phyloP scores from a whole-genome alignment of 2,329 filamentous ascomycete genomes.

The Trichophaea hybrida region DNA sequence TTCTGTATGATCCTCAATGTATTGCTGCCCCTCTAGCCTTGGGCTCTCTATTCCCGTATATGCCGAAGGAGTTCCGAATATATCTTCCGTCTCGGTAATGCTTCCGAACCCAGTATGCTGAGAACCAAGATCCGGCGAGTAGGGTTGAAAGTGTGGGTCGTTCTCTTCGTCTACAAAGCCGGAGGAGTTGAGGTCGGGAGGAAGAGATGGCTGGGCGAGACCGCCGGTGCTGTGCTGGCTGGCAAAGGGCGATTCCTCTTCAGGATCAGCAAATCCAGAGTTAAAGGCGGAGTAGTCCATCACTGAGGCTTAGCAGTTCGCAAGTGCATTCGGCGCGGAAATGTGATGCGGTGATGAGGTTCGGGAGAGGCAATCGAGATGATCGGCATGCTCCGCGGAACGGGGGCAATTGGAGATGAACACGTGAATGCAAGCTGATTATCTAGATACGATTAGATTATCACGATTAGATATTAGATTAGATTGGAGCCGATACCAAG shows the following conservation, averaged over 20 bases:
- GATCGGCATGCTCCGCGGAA: too few species aligned
- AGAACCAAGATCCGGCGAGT: background rate
- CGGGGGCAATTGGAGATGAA: too few species aligned
- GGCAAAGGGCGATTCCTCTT: conserved; percentile 19
- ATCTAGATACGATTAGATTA: too few species aligned
- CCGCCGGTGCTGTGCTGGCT: background rate
- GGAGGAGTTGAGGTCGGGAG: conserved; percentile 4
- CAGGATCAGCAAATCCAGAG: conserved; percentile 20
- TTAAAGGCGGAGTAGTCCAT: conserved; percentile 23
- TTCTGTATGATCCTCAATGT: background rate
- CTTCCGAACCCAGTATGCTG: background rate
- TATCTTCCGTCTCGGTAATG: conserved; percentile 7
- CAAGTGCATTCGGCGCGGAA: too few species aligned
- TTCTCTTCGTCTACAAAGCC: conserved; percentile 9
- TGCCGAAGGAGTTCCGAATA: conserved; percentile 10
- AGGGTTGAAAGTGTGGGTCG: conserved; percentile 5
- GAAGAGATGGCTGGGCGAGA: background rate
- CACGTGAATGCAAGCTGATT: too few species aligned
- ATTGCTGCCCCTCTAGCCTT: conserved; percentile 2
- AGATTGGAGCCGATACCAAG: too few species aligned
- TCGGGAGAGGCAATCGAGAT: too few species aligned
- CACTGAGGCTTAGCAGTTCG: background rate
- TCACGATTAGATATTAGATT: too few species aligned
- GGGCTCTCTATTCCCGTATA: conserved; percentile 1
- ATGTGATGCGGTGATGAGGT: too few species aligned